A percentile compares a stretch with the other conserved stretches of the same genome.
Evolutionary conservation across 768 basidiomycete species (phyloP).

Genomic region (Brasilioporus rufonigricans): DNA sequence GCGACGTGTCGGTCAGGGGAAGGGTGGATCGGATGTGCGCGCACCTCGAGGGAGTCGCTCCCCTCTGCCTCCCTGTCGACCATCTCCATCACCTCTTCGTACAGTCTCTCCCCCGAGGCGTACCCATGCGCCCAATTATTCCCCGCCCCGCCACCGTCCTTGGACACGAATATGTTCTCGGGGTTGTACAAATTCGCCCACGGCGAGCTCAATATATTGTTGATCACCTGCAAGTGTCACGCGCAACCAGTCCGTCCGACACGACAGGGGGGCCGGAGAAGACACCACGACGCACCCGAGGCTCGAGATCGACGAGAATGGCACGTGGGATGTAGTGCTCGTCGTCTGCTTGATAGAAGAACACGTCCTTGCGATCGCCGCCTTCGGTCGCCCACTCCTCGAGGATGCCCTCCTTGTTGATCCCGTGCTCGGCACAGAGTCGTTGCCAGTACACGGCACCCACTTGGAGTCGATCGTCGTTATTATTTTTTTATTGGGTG

Average conservation of each 20-base stretch:
- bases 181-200: slow-evolving; percentile 91
- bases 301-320: slow-evolving; percentile 94
- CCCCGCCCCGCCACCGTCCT: slow-evolving; percentile 98
- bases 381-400: slow-evolving; percentile 97
- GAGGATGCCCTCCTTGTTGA: slow-evolving; percentile 91
- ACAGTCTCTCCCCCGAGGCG: slow-evolving; percentile 82
- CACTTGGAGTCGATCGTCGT: slow-evolving; percentile 50
- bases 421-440: slow-evolving; percentile 97
- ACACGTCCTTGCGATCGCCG: slow-evolving; percentile 97
- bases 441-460: slow-evolving; percentile 98
- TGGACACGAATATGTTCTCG: slow-evolving; percentile 94
- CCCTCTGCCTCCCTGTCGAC: slow-evolving; percentile 97
- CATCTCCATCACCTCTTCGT: slow-evolving; percentile 99
- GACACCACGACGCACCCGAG: slow-evolving; percentile 82
- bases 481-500: too few relatives aligned
- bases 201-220: slow-evolving; percentile 86
- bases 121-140: slow-evolving; percentile 99
- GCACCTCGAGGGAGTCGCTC: slow-evolving; percentile 93
- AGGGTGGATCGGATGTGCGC: neutral
- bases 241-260: too few relatives aligned
- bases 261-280: too few relatives aligned
- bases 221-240: slow-evolving; percentile 87
- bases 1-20: neutral
- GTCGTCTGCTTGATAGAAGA: slow-evolving; percentile 99
- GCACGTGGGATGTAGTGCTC: slow-evolving; percentile 98